Base-by-base conservation (phyloP, 2,329 filamentous ascomycete species). In the Falciphora oryzae region DNA sequence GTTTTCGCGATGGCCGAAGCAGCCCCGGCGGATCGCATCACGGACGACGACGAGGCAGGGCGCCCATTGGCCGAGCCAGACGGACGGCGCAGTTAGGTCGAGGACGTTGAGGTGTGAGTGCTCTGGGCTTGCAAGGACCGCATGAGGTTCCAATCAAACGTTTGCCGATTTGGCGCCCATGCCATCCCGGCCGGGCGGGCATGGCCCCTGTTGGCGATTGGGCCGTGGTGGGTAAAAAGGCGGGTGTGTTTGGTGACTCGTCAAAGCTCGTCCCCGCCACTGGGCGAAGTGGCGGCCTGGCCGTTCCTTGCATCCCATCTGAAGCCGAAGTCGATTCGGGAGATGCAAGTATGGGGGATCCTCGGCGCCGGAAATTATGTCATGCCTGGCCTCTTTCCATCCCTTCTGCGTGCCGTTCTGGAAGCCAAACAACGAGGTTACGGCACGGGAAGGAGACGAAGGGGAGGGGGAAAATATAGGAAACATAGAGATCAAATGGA, bases 131-230 rank as follows among this genome's bases (percentile, higher is more conserved):
- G n/a, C n/a, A n/a, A n/a, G 29, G 57, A 29, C 27, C 57, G 57
- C 57, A 58, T 58, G 25, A 58, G 29, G 27, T 29, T 16, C 13
- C 57, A 58, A 58, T 58, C 57, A 58, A 58, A 58, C 25, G 27
- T 5, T 11, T 58, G 57, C 57, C 57, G 29, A 28, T 18, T 29
- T 25, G 27, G 29, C 57, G 25, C 57, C 25, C 57, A 10, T 53
- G 44, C 7, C 18, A 53, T 11, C 22, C 44, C 22, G 44, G 44
- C 0, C 44, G 7, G 44, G n/a, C 44, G 44, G n/a, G 44, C 44
- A 53, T 53, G 44, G 8, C 44, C 44, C 44, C 44, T 53, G 44
- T 53, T 10, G 44, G 7, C 7, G 44, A 53, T 53, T 53, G 44
- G 44, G 44, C 22, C 44, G 44, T 22, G 22, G 44, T 25, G 44